These are phyloP conservation scores for Nicotiana noctiflora DNA, from an alignment of 257 asterid genomes.

Conservation along the genomic window DNA sequence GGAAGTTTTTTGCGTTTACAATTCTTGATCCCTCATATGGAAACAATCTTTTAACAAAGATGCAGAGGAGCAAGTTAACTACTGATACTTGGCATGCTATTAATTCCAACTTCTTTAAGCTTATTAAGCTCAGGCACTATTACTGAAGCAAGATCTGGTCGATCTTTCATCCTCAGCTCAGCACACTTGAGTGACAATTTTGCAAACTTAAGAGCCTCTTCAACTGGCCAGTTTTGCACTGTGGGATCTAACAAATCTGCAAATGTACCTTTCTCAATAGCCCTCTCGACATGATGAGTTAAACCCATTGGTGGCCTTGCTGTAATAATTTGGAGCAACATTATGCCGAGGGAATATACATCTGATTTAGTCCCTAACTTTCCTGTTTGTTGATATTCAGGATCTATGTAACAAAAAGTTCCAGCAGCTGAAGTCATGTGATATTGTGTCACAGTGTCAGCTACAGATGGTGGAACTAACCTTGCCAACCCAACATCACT, in stretches of 20 bases:
- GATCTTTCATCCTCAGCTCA: constrained; percentile 58
- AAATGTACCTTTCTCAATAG: constrained; percentile 46
- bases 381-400: constrained; percentile 80
- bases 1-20: background rate
- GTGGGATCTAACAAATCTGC: constrained; percentile 64
- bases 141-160: constrained; percentile 58
- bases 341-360: constrained; percentile 57
- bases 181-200: constrained; percentile 53
- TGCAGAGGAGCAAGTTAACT: background rate
- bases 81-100: constrained; percentile 1
- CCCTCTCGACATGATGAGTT: constrained; percentile 53
- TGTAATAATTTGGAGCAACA: constrained; percentile 65
- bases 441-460: constrained; percentile 58
- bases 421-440: constrained; percentile 88
- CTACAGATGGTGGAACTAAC: constrained; percentile 58
- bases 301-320: constrained; percentile 87
- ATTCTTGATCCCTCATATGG: background rate
- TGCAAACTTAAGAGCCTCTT: constrained; percentile 45
- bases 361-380: constrained; percentile 68
- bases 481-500: constrained; percentile 82
- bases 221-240: constrained; percentile 61
- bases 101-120: constrained; percentile 43
- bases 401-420: constrained; percentile 77
- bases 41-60: background rate
- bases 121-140: constrained; percentile 58